Conservation (phyloP, 176 grass and related monocot species). For the Zoysia pacifica region DNA sequence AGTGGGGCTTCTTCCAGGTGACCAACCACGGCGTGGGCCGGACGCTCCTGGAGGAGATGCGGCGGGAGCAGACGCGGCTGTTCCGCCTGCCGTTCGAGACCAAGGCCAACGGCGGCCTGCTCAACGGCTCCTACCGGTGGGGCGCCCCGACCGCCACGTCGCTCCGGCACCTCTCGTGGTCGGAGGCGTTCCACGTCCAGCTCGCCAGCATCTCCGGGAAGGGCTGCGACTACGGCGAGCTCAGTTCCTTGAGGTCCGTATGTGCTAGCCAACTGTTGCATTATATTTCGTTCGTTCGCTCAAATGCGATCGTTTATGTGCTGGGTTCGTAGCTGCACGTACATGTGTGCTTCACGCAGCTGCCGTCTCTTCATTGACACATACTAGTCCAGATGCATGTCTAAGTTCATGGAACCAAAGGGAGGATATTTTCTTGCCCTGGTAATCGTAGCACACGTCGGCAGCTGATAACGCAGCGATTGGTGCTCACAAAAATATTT, state of each 20-base stretch:
- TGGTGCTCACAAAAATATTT: neutral
- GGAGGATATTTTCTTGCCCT: neutral
- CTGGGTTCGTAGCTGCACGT: neutral
- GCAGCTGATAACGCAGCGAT: neutral
- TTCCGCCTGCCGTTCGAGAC: slow-evolving; percentile 72
- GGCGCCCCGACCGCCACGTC: slow-evolving; percentile 72
- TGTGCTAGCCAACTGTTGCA: neutral
- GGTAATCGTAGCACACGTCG: neutral
- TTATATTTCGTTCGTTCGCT: neutral
- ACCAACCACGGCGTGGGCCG: slow-evolving; percentile 57
- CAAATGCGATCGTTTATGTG: neutral
- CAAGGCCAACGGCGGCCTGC: slow-evolving; percentile 54
- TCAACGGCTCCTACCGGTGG: slow-evolving; percentile 88
- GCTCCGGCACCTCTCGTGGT: slow-evolving; percentile 84
- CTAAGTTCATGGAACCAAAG: neutral
- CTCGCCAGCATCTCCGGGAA: slow-evolving; percentile 55
- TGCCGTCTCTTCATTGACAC: neutral
- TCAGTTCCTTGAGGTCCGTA: slow-evolving; percentile 60
- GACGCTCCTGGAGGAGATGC: slow-evolving; percentile 49
- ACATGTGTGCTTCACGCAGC: neutral
- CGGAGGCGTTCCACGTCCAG: slow-evolving; percentile 85
- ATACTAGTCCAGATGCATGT: neutral
- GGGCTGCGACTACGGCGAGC: slow-evolving; percentile 59
- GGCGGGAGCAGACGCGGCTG: slow-evolving; percentile 58
- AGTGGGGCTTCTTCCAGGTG: slow-evolving; percentile 97